Evolutionary conservation across 352 stramenopile genomes (phyloP), one percentile per base, ranked within the genome.

Genomic region (Globisporangium okanoganense): DNA sequence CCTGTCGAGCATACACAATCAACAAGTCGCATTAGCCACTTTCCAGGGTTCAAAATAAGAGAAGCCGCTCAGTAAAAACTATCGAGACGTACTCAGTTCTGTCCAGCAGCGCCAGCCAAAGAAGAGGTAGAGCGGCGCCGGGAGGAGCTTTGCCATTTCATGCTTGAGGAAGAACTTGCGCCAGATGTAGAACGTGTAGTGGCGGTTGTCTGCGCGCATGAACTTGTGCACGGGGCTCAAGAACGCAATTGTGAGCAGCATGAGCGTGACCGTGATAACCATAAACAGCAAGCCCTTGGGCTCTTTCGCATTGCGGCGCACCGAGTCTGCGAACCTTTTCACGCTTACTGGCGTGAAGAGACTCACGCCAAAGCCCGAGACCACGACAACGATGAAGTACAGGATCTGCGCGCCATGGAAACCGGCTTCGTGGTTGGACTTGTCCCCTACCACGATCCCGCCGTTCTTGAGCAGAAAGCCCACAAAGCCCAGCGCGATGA

Each of bases 171-270:
- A 95, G 48, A 96, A 87, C 62, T 90, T 92, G 16, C 81, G 70
- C 91, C 91, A 97, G 22, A 97, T 40, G 70, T 97, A 97, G 59
- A 97, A 97, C 9, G 85, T 95, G 65, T 96, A 97, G 67, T 97
- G 90, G 8, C 91, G 85, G 60, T 97, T 97, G 72, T 97, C 91
- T 35, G 87, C 83, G 50, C 97, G 72, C 72, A 97, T 79, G 56
- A 97, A 97, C 59, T 88, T 90, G 71, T 97, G 90, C 29, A 92
- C 81, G 9, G 85, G 71, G 40, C 85, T 97, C 58, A 85, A 87
- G 48, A 72, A 65, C 27, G 76, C 71, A 56, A 90, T 84, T n/a
- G 74, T 66, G 7, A 65, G 45, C 14, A 89, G 5, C 27, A 75
- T 71, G 2, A 57, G 38, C 35, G 60, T 29, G 22, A 56, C 33